Base-by-base conservation (phyloP, 2,329 filamentous ascomycete species). In the Diaporthe humulicola region DNA sequence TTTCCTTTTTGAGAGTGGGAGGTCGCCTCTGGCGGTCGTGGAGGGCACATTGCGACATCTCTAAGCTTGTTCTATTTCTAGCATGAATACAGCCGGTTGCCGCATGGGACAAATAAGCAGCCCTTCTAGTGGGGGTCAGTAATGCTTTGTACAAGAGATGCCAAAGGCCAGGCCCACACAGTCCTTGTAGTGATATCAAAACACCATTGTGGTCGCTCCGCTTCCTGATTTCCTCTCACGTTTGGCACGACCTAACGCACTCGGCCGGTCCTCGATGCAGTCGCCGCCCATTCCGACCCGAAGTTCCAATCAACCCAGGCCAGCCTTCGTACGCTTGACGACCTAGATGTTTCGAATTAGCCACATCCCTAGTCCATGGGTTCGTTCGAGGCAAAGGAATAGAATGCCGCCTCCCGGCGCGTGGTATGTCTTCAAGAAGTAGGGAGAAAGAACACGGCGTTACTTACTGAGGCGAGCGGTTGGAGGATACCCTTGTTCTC, bases 401-500 rank as follows among this genome's bases (percentile, higher is more conserved):
- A 38, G 14, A 38, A 1, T n/a, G 42, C 28, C 25, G 19, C 28
- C 28, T 19, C 25, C 38, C 30, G 17, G n/a, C n/a, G n/a, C 38
- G 3, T 6, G n/a, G 25, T 25, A 2, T n/a, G 25, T 33, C 28
- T 33, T 22, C 14, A 28, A 33, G 9, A 8, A 1, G 14, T 19
- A 30, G 33, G n/a, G 40, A 40, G n/a, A n/a, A 69, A 22, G n/a
- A 52, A 40, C 33, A 28, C 1, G 33, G 48, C 14, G 30, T 9
- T 38, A 69, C 64, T 69, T 69, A 69, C 64, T 40, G 64, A 69
- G 48, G 64, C 89, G 33, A 99, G 93, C 0, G 96, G 96, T 76
- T 95, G 91, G 77, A 98, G 84, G 70, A 98, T 97, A 42, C 97
- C 97, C 83, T 97, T 94, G 82, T 97, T 98, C 77, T 97, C 92